Conservation (phyloP, 108 stramenopile species). For the Cyclotella baltica region DNA sequence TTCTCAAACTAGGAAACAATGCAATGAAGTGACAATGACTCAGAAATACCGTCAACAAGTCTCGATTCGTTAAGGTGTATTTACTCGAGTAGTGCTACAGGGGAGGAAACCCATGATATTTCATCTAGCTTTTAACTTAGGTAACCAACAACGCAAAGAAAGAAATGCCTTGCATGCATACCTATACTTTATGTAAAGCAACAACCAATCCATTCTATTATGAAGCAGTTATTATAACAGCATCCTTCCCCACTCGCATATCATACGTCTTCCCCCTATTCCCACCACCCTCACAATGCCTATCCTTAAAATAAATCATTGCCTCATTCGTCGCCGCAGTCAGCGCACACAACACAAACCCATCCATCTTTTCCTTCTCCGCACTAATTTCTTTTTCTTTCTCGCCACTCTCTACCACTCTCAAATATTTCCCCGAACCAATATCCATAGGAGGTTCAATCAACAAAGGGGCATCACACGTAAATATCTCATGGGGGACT, state of each 20-base stretch:
- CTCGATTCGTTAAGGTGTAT: too few relatives aligned
- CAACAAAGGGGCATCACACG: conserved; percentile 64
- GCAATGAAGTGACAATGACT: too few relatives aligned
- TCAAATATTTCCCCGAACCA: conserved; percentile 41
- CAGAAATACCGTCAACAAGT: too few relatives aligned
- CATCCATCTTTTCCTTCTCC: conserved; percentile 44
- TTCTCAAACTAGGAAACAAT: too few relatives aligned
- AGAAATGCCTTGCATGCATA: too few relatives aligned
- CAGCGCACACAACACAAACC: conserved; percentile 62
- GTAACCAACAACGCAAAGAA: too few relatives aligned
- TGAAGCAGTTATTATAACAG: background rate
- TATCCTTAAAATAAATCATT: conserved; percentile 46
- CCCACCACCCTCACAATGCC: conserved; percentile 44
- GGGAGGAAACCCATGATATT: too few relatives aligned
- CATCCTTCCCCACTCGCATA: conserved; percentile 34
- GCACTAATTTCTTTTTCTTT: conserved; percentile 26
- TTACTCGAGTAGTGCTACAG: too few relatives aligned
- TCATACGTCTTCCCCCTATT: conserved; percentile 42
- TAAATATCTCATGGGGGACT: conserved; percentile 65
- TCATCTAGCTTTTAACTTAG: too few relatives aligned
- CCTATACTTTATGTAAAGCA: too few relatives aligned
- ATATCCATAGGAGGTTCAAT: conserved; percentile 59
- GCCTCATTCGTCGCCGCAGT: conserved; percentile 64
- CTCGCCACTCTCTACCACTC: background rate
- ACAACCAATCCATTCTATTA: too few relatives aligned